A percentile compares a stretch with the other conserved stretches of the same genome.
Evolutionary conservation across 208 protist genomes (phyloP).

Genomic region (Porcisia deanei): DNA sequence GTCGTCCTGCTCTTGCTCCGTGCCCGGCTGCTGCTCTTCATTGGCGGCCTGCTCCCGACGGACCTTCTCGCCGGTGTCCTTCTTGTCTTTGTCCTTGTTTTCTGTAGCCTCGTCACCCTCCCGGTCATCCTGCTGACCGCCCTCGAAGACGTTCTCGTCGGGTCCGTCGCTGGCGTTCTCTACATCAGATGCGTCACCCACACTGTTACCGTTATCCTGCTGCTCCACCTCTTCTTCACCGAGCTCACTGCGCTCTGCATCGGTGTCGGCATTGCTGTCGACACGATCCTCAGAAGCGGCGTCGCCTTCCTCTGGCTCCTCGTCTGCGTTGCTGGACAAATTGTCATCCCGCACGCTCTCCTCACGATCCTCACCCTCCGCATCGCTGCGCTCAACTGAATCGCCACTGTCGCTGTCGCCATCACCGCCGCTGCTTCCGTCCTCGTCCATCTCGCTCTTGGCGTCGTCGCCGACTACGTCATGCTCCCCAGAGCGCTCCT

Average conservation of each 20-base stretch:
- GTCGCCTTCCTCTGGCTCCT: constrained; percentile 39
- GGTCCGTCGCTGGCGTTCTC: constrained; percentile 50
- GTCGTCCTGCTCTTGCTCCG: constrained; percentile 83
- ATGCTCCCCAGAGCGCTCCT: constrained; percentile 66
- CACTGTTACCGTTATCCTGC: constrained; percentile 29
- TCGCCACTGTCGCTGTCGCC: constrained; percentile 35
- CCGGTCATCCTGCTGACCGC: constrained; percentile 84
- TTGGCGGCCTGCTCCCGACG: constrained; percentile 56
- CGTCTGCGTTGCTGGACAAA: constrained; percentile 31
- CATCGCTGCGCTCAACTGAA: constrained; percentile 49
- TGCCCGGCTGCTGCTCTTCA: constrained; percentile 76
- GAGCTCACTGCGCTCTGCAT: constrained; percentile 35
- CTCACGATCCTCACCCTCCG: constrained; percentile 71
- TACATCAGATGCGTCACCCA: constrained; percentile 35
- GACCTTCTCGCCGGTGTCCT: constrained; percentile 42
- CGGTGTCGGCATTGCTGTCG: constrained; percentile 40
- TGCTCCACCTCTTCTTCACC: constrained; percentile 47
- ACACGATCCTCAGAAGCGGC: constrained; percentile 44
- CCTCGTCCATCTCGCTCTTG: constrained; percentile 43
- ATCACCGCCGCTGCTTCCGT: constrained; percentile 32
- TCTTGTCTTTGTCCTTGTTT: constrained; percentile 53
- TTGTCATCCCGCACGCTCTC: constrained; percentile 44
- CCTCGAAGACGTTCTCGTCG: constrained; percentile 82
- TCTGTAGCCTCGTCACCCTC: constrained; percentile 79
- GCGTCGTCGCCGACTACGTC: constrained; percentile 76